These are phyloP conservation scores for Silene vulgaris DNA, from an alignment of 179 eudicot species.

Conservation along the genomic window DNA sequence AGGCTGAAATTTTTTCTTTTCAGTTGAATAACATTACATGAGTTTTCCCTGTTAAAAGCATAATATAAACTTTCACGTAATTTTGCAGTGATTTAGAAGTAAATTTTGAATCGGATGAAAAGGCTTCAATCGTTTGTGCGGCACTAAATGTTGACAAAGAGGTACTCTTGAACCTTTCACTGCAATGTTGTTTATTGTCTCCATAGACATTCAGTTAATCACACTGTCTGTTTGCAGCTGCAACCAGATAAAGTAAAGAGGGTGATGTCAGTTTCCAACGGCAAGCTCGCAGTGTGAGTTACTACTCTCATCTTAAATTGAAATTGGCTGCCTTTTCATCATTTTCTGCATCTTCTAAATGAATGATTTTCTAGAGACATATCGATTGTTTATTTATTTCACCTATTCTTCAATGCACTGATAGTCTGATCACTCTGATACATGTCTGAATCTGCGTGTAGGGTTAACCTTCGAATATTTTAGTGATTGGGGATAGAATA, in stretches of 20 bases:
- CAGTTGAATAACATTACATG: neutral
- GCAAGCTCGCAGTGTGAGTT: constrained; percentile 76
- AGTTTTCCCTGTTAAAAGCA: neutral
- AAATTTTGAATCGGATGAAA: constrained; percentile 59
- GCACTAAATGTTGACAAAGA: constrained; percentile 81
- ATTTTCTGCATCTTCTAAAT: too few species aligned
- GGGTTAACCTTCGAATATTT: too few species aligned
- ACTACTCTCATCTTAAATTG: neutral
- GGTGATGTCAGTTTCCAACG: constrained; percentile 59
- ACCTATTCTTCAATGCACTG: neutral
- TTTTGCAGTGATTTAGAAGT: constrained; percentile 74
- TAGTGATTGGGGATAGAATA: neutral
- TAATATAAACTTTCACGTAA: constrained; percentile 1
- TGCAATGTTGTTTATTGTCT: neutral
- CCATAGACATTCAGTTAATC: neutral
- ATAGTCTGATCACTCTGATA: too few species aligned
- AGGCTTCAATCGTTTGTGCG: constrained; percentile 53
- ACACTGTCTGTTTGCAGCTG: constrained; percentile 41
- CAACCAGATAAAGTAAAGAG: constrained; percentile 88
- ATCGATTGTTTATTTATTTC: neutral
- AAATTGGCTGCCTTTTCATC: neutral
- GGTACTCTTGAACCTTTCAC: constrained; percentile 32
- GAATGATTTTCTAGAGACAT: neutral
- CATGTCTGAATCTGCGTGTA: neutral
- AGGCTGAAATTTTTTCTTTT: neutral